A percentile compares a stretch with the other conserved stretches of the same genome.
Evolutionary conservation across 176 grass and related monocot genomes (phyloP).

Genomic region (Secale cereale): DNA sequence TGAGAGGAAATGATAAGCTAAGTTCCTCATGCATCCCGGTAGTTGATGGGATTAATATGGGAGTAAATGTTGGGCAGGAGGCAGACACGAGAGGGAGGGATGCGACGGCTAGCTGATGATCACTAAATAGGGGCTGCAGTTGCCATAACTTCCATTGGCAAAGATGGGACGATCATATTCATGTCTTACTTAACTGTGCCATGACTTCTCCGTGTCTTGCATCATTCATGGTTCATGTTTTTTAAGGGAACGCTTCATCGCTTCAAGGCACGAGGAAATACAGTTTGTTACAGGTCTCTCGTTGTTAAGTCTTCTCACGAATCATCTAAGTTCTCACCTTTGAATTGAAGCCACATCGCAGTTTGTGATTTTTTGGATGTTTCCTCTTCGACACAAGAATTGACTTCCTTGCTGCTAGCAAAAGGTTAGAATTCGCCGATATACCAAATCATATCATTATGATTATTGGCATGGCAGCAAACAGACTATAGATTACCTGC

Average conservation of each 20-base stretch:
- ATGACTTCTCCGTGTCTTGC: slow-evolving; percentile 35
- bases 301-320: not conserved
- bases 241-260: not conserved
- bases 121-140: slow-evolving; percentile 18
- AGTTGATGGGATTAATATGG: slow-evolving; percentile 33
- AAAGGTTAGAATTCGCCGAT: not conserved
- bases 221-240: slow-evolving; percentile 20
- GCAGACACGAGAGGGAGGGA: not conserved
- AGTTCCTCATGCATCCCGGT: not conserved
- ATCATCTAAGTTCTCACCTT: not conserved
- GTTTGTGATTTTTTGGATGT: no score
- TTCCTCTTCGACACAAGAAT: not conserved
- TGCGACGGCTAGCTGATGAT: slow-evolving; percentile 11
- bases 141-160: slow-evolving; percentile 3
- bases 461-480: no score
- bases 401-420: not conserved
- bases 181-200: slow-evolving; percentile 31
- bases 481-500: no score
- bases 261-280: not conserved
- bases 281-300: not conserved
- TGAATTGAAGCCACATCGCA: no score
- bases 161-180: slow-evolving; percentile 24
- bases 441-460: not conserved
- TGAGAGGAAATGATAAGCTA: slow-evolving; percentile 29
- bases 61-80: slow-evolving; percentile 26